phyloP scores from a whole-genome alignment of 371 early-diverging fungal genomes.

The Mucor ambiguus region DNA sequence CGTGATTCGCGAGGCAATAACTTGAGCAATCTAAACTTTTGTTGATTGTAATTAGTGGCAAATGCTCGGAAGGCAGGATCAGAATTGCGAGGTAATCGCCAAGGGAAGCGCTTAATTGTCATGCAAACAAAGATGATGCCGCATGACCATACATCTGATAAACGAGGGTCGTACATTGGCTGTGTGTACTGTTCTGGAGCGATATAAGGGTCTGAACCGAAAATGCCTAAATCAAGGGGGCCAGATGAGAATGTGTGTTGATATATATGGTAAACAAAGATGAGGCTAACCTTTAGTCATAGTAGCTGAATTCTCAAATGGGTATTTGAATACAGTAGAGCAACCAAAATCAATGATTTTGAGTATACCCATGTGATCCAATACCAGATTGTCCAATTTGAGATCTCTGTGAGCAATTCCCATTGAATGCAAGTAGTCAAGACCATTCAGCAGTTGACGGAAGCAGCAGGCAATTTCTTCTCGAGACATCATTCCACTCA shows the following conservation, averaged over 20 bases:
- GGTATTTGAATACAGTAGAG: slow-evolving; percentile 76
- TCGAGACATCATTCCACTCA: slow-evolving; percentile 65
- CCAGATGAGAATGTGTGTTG: neutral
- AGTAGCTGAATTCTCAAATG: slow-evolving; percentile 60
- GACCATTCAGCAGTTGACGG: slow-evolving; percentile 75
- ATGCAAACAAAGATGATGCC: slow-evolving; percentile 82
- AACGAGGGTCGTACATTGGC: slow-evolving; percentile 64
- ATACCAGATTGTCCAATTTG: slow-evolving; percentile 87
- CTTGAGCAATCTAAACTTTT: slow-evolving; percentile 47
- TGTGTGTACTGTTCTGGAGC: slow-evolving; percentile 85
- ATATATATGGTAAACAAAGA: neutral
- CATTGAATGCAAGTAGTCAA: slow-evolving; percentile 70
- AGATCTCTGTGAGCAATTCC: slow-evolving; percentile 89
- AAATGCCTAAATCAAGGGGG: slow-evolving; percentile 53
- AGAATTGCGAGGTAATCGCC: slow-evolving; percentile 65
- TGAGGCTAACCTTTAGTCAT: slow-evolving; percentile 59
- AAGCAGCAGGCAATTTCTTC: slow-evolving; percentile 74
- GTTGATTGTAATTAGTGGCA: slow-evolving; percentile 44
- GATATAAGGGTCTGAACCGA: slow-evolving; percentile 91
- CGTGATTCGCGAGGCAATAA: slow-evolving; percentile 53
- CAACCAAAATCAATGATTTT: slow-evolving; percentile 96
- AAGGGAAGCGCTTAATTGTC: slow-evolving; percentile 76
- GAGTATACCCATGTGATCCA: slow-evolving; percentile 69
- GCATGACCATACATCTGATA: slow-evolving; percentile 77
- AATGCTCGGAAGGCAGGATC: slow-evolving; percentile 61